Conservation (phyloP, 208 protist species). For the Acanthamoeba castellanii region DNA sequence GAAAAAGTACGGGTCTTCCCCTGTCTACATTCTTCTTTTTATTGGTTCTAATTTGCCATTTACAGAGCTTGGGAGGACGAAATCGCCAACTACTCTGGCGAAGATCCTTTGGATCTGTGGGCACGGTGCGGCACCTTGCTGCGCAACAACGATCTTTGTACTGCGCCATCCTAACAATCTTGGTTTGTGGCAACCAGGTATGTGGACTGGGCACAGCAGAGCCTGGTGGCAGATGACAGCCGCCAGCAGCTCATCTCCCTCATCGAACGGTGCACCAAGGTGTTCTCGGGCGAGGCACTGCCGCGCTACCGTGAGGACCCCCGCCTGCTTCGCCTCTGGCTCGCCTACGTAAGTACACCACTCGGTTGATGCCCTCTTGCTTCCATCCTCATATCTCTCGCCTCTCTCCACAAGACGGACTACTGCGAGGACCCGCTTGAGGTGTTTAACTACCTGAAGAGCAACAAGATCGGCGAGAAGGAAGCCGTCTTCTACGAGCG, state of each 20-base stretch:
- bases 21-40: not conserved
- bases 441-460: slow-evolving; percentile 46
- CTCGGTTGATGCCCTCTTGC: not conserved
- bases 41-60: not conserved
- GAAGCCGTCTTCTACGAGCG: slow-evolving; percentile 26
- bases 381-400: not conserved
- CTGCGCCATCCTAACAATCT: too few species aligned
- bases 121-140: not conserved
- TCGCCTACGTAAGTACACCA: not conserved
- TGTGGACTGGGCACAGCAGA: slow-evolving; percentile 55
- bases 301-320: slow-evolving; percentile 11
- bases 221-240: not conserved
- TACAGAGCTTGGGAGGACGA: not conserved
- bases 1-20: not conserved
- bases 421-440: slow-evolving; percentile 30
- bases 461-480: slow-evolving; percentile 42
- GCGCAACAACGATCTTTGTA: not conserved
- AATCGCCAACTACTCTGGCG: not conserved
- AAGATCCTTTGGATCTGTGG: slow-evolving; percentile 18
- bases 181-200: not conserved
- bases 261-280: slow-evolving; percentile 1
- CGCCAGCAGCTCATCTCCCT: not conserved
- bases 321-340: slow-evolving; percentile 22
- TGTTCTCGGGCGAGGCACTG: not conserved
- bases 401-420: slow-evolving; percentile 10